Percentiles rank a stretch among this genome's conserved stretches.
Conservation (phyloP, 495 filamentous ascomycete species). For the Aspergillus ellipticus region DNA sequence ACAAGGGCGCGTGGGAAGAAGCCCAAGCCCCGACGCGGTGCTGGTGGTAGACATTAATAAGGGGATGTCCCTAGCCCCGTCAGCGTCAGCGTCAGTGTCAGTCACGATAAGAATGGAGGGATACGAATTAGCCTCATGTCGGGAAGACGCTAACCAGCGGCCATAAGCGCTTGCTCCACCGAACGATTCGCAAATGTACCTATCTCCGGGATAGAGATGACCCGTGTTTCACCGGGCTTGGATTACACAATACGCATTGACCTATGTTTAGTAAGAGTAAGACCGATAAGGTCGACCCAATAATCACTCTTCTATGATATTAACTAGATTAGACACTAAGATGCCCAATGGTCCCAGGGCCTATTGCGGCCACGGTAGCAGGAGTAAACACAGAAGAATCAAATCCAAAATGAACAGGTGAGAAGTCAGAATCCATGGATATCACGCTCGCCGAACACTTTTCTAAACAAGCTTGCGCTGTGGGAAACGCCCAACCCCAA, state of each 20-base stretch:
- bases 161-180: background rate
- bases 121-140: background rate
- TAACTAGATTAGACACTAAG: background rate
- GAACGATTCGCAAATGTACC: background rate
- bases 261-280: background rate
- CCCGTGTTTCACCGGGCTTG: background rate
- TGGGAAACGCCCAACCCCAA: background rate
- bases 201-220: no score
- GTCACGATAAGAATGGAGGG: background rate
- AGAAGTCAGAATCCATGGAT: slow-evolving; percentile 2
- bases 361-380: background rate
- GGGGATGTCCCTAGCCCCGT: background rate
- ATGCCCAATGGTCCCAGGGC: background rate
- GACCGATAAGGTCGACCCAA: background rate
- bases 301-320: background rate
- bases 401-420: background rate
- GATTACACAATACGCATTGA: background rate
- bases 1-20: background rate
- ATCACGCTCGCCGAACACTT: slow-evolving; percentile 9
- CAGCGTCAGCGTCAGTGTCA: background rate
- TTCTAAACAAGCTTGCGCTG: background rate
- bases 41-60: background rate
- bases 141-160: background rate
- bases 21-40: background rate
- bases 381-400: background rate